Conservation (phyloP, 306 rosid species). For the Macrotyloma uniflorum region DNA sequence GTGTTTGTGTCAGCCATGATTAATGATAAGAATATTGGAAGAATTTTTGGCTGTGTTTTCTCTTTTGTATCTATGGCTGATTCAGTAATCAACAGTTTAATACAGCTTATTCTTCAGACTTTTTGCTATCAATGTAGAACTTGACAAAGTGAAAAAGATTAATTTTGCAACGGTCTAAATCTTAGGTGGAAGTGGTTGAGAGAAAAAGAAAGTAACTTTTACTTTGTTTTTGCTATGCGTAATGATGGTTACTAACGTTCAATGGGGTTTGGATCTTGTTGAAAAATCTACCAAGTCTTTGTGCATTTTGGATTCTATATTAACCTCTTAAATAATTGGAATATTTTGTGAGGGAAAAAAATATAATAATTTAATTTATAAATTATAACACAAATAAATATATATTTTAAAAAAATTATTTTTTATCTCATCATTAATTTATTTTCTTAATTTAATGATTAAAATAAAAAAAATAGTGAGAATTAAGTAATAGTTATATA, state of each 20-base stretch:
- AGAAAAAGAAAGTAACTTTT: neutral
- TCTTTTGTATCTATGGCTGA: neutral
- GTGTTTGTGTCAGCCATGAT: slow-evolving; percentile 55
- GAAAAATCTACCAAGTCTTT: neutral
- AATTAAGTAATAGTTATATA: too few relatives aligned
- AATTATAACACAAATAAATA: too few relatives aligned
- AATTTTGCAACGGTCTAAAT: slow-evolving; percentile 70
- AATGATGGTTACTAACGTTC: slow-evolving; percentile 53
- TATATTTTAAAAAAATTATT: too few relatives aligned
- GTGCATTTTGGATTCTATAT: neutral
- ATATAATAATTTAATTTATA: too few relatives aligned
- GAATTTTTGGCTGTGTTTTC: slow-evolving; percentile 13
- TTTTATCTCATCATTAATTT: too few relatives aligned
- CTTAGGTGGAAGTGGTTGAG: neutral
- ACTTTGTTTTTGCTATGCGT: neutral
- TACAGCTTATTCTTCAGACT: slow-evolving; percentile 30
- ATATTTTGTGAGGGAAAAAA: too few relatives aligned
- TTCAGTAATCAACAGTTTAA: slow-evolving; percentile 15
- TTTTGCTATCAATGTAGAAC: slow-evolving; percentile 14
- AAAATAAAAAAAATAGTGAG: too few relatives aligned
- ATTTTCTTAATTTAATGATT: too few relatives aligned
- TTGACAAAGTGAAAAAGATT: slow-evolving; percentile 19
- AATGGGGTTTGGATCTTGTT: slow-evolving; percentile 36
- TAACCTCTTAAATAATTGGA: neutral
- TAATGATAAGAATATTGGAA: slow-evolving; percentile 21